Base-by-base conservation (phyloP, 768 basidiomycete genomes). In the Pleurotus platypus region DNA sequence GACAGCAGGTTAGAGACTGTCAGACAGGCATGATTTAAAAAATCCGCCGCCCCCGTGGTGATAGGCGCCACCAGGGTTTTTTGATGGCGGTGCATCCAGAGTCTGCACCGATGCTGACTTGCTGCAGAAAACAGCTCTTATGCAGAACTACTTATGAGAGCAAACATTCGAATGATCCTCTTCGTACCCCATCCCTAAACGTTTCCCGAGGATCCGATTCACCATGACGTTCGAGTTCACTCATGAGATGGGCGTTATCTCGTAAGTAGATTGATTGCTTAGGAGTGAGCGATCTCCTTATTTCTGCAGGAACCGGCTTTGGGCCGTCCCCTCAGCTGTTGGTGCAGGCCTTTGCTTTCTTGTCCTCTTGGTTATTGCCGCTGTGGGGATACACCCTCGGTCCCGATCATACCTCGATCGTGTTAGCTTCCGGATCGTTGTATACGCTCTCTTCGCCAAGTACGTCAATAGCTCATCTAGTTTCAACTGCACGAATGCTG, bases 361-460 rank as follows among this genome's bases (percentile, higher is more conserved):
- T n/a, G 64, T 65, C n/a, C 57, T 65, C 22, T 13, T 62, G 13
- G 61, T 59, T 6, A 63, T 61, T n/a, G 58, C 24, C 2, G 54
- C 59, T 15, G 56, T 63, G 16, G 57, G 48, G 42, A 26, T 40
- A 37, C 54, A 63, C 57, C 64, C 62, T 2, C 39, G 26, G 27
- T 51, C 58, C 1, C 46, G 64, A 15, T 46, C 49, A 15, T 46
- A 58, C 43, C 58, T 65, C 8, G 60, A 65, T 57, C 58, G 64
- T 2, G 64, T 65, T 46, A 63, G 62, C 45, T 65, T 63, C 38
- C 54, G 64, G 11, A 58, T 65, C 49, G 43, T 65, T 8, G 56
- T 61, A 37, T 62, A 55, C 9, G 60, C 61, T 2, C 48, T 65
- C 15, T 1, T 58, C n/a, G 64, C 64, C 26, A 65, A 65, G 64